A percentile compares a stretch with the other conserved stretches of the same genome.
These are phyloP conservation scores for Sanghuangporus sanghuang DNA, from an alignment of 1,284 basidiomycete genomes.

Conservation along the genomic window DNA sequence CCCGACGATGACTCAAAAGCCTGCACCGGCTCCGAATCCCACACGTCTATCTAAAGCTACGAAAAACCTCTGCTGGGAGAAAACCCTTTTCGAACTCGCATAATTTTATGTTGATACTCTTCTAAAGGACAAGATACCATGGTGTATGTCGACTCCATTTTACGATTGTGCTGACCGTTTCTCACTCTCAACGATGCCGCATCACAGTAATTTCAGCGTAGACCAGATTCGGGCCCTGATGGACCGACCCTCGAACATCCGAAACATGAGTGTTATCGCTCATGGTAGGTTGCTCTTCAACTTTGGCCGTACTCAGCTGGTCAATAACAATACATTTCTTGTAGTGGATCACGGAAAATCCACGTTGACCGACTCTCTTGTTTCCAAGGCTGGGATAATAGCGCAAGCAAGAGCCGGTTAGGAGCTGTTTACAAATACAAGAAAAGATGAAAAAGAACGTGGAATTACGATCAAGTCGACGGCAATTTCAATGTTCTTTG, in stretches of 20 bases:
- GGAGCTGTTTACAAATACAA: constrained; percentile 96
- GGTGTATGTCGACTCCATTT: constrained; percentile 54
- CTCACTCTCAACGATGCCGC: constrained; percentile 12
- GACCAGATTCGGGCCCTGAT: constrained; percentile 90
- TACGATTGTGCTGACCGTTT: constrained; percentile 1
- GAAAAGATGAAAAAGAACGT: constrained; percentile 99
- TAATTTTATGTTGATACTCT: neutral
- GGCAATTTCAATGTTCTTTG: constrained; percentile 99
- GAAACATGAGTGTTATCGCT: constrained; percentile 99
- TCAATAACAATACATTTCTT: constrained; percentile 13
- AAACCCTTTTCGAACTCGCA: too few species aligned
- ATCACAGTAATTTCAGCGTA: constrained; percentile 77
- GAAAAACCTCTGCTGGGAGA: too few species aligned
- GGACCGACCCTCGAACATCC: constrained; percentile 89
- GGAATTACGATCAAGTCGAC: constrained; percentile 99
- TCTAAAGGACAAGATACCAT: constrained; percentile 44
- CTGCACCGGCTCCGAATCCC: too few species aligned
- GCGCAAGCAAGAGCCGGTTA: constrained; percentile 94
- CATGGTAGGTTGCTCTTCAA: constrained; percentile 56
- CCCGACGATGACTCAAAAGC: too few species aligned
- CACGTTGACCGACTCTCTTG: constrained; percentile 97
- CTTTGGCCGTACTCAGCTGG: constrained; percentile 18
- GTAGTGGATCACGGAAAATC: constrained; percentile 99
- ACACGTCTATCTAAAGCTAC: too few species aligned
- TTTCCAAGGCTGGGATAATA: constrained; percentile 99